Base-by-base conservation (phyloP, 2,329 filamentous ascomycete species). In the Alternaria alternata region DNA sequence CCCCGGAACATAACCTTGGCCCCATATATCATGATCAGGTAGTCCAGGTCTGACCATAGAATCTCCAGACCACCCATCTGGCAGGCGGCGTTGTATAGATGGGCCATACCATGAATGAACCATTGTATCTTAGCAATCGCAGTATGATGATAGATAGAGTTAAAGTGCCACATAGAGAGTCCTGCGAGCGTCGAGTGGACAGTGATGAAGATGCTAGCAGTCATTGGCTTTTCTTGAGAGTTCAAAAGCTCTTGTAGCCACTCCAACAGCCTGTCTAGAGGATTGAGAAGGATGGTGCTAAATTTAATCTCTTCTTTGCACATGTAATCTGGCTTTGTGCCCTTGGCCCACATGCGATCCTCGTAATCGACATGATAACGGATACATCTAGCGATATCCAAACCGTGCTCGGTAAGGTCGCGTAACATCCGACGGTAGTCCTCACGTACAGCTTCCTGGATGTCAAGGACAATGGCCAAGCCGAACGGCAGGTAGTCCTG, bases 21-120 rank as follows among this genome's bases (percentile, higher is more conserved):
- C 14, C 61, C 63, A 42, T 69, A 67, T 36, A 53, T 59, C 16
- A 65, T n/a, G 6, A 71, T 65, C 48, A 71, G 54, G 52, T 62
- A 67, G 3, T 71, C 66, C 14, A 71, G 62, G 39, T 71, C 67
- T 8, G 63, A 51, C 68, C 67, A 71, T 9, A 22, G 14, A 22
- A 61, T 11, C 6, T 43, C 8, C 42, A 70, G 47, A 12, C 65
- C 63, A 3, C 68, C 68, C 16, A 68, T 55, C 26, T 68, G 58
- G 28, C 47, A 47, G 28, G 61, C 63, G 41, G 68, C 66, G 32
- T 71, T 71, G 54, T 71, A 69, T 5, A 71, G 57, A 49, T 71
- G 68, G 16, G 49, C 47, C 5, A 71, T 43, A 11, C 48, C 59
- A 9, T 54, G 54, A 9, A 66, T 28, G 47, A 71, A 68, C 66